A percentile compares a stretch with the other conserved stretches of the same genome.
phyloP scores from a whole-genome alignment of 129 eudicot species.

The Ambrosia artemisiifolia region DNA sequence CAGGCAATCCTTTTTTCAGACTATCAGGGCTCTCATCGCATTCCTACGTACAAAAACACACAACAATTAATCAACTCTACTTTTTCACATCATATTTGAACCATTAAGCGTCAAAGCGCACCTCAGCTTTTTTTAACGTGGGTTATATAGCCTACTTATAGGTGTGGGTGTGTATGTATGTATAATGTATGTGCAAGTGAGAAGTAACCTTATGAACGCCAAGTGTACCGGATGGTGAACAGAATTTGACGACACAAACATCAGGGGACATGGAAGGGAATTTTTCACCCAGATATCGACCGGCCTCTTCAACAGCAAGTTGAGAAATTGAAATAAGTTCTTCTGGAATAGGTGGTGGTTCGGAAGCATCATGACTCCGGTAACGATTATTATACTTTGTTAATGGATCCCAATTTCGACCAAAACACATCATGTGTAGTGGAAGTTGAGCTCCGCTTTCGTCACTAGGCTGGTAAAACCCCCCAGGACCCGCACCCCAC shows the following conservation, averaged over 20 bases:
- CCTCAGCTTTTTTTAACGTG: too few species aligned
- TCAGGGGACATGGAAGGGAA: slow-evolving; percentile 53
- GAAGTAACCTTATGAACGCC: slow-evolving; percentile 59
- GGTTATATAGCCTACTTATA: too few species aligned
- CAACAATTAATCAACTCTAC: too few species aligned
- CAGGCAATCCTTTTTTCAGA: slow-evolving; percentile 28
- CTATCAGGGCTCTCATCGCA: slow-evolving; percentile 48
- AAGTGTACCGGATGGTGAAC: slow-evolving; percentile 39
- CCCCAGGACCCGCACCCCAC: slow-evolving; percentile 39
- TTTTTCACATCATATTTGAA: too few species aligned
- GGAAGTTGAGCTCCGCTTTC: slow-evolving; percentile 45
- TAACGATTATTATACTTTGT: slow-evolving; percentile 25
- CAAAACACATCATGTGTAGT: slow-evolving; percentile 55
- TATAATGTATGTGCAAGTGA: not conserved
- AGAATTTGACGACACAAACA: slow-evolving; percentile 54
- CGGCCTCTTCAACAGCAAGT: slow-evolving; percentile 35
- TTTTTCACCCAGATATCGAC: slow-evolving; percentile 21
- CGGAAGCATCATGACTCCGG: slow-evolving; percentile 30
- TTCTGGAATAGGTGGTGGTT: slow-evolving; percentile 42
- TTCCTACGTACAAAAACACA: slow-evolving; percentile 41
- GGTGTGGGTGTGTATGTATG: too few species aligned
- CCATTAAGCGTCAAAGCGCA: too few species aligned
- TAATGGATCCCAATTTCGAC: slow-evolving; percentile 55
- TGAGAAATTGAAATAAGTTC: slow-evolving; percentile 29
- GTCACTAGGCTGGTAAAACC: slow-evolving; percentile 50